These are phyloP conservation scores for Stemphylium lycopersici DNA, from an alignment of 2,329 filamentous ascomycete genomes.

Conservation along the genomic window DNA sequence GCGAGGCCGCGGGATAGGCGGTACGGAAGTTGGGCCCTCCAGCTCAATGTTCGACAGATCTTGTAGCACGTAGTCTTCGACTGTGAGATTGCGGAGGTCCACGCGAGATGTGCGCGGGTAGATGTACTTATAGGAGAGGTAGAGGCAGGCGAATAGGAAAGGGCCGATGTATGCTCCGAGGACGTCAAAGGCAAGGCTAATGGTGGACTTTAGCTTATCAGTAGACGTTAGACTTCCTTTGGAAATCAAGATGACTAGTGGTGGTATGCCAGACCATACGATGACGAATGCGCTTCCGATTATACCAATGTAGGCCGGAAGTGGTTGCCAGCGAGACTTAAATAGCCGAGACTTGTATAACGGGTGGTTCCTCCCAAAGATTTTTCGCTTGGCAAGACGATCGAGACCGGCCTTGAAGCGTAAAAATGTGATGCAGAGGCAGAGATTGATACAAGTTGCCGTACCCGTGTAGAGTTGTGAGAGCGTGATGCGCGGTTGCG, in stretches of 20 bases:
- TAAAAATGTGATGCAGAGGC: conserved; percentile 38
- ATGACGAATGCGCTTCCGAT: conserved; percentile 30
- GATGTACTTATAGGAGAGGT: conserved; percentile 29
- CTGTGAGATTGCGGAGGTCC: conserved; percentile 24
- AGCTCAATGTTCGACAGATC: conserved; percentile 24
- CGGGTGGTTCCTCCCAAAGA: conserved; percentile 30
- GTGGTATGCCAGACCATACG: conserved; percentile 34
- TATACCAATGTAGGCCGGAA: conserved; percentile 40
- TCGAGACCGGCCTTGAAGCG: conserved; percentile 35
- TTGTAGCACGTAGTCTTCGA: conserved; percentile 25
- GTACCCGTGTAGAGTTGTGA: conserved; percentile 36
- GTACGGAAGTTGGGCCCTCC: conserved; percentile 7
- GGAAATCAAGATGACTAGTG: conserved; percentile 30
- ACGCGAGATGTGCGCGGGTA: conserved; percentile 19
- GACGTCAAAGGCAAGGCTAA: conserved; percentile 31
- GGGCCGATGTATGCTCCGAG: conserved; percentile 34
- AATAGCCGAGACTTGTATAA: conserved; percentile 35
- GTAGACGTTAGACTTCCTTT: conserved; percentile 17
- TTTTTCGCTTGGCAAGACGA: conserved; percentile 18
- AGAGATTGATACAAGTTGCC: conserved; percentile 35
- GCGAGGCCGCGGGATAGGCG: conserved; percentile 1
- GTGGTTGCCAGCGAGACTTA: conserved; percentile 42
- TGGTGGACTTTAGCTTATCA: conserved; percentile 13
- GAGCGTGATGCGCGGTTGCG: conserved; percentile 37
- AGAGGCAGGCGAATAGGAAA: conserved; percentile 22